phyloP scores from a whole-genome alignment of 2,329 filamentous ascomycete genomes.

The Aspergillus brasiliensis region DNA sequence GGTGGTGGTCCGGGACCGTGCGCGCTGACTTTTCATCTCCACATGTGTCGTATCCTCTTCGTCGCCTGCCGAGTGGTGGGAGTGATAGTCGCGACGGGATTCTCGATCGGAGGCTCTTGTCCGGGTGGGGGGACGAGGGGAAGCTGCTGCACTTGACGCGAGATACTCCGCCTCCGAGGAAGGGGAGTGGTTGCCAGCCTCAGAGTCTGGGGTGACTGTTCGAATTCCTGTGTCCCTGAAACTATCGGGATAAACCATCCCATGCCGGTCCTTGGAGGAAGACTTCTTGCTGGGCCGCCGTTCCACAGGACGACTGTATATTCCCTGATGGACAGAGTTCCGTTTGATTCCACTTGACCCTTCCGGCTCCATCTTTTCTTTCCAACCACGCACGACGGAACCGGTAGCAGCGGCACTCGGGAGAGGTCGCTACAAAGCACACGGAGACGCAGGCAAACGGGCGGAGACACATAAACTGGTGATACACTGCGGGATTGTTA shows the following conservation, averaged over 20 bases:
- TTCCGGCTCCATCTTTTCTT: slow-evolving; percentile 44
- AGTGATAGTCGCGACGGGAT: slow-evolving; percentile 32
- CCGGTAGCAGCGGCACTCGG: slow-evolving; percentile 25
- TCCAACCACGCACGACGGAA: slow-evolving; percentile 24
- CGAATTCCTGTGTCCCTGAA: slow-evolving; percentile 49
- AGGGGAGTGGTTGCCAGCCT: slow-evolving; percentile 40
- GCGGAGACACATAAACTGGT: slow-evolving; percentile 24
- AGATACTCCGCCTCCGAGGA: slow-evolving; percentile 40
- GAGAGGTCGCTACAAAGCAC: slow-evolving; percentile 28
- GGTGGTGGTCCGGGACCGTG: slow-evolving; percentile 45
- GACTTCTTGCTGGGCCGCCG: slow-evolving; percentile 51
- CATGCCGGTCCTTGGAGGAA: slow-evolving; percentile 49
- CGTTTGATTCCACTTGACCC: slow-evolving; percentile 44
- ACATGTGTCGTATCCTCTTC: slow-evolving; percentile 37
- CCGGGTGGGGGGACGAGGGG: slow-evolving; percentile 40
- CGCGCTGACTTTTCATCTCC: slow-evolving; percentile 38
- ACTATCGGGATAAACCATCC: slow-evolving; percentile 49
- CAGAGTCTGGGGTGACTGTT: slow-evolving; percentile 50
- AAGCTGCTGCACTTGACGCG: slow-evolving; percentile 35
- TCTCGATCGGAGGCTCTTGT: slow-evolving; percentile 37
- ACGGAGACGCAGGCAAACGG: slow-evolving; percentile 27
- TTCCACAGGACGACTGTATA: slow-evolving; percentile 45
- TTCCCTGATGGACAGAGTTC: slow-evolving; percentile 42
- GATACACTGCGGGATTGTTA: slow-evolving; percentile 25
- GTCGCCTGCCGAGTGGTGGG: slow-evolving; percentile 34